Evolutionary conservation across 352 stramenopile species (phyloP), one percentile per base, ranked within the genome.

Genomic region (Peronospora belbahrii): DNA sequence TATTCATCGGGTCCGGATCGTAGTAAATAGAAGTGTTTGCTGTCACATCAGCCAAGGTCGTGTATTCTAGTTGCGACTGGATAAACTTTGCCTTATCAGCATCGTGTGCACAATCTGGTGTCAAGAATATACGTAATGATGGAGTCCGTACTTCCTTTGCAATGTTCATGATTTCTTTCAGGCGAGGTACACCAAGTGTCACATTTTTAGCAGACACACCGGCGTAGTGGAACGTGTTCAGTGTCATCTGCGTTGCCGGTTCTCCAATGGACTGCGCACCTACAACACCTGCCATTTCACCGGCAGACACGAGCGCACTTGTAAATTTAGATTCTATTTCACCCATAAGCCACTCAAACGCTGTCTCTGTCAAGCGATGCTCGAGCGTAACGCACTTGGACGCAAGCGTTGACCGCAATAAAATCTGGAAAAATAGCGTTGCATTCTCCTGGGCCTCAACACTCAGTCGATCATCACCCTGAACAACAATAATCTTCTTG

Each of bases 141-240:
- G 96, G 96, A 4, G 96, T 99, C 56, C 97, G 97, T 23, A 98
- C 91, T 27, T 96, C 95, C 71, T 98, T 98, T 9, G 94, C 94
- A 33, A 98, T 96, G 57, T 98, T 98, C 63, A 99, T 98, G 54
- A 99, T 97, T 82, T 99, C 97, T 72, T 99, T 98, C 52, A 99
- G 65, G 42, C 97, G 89, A 42, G 97, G 97, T 33, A 99, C 96
- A 83, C 97, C 97, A 22, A 99, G 86, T 27, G 97, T 99, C 13
- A 99, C 96, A 82, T 99, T 99, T 73, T 99, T 99, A 14, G 96
- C 95, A 34, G 88, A 97, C 52, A 99, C 95, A 88, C 96, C 85
- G 56, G 96, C 96, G 64, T 98, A 99, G 72, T 99, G 97, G 76
- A 99, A 99, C 37, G 97, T 99, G 76, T 99, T 99, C 42, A 99